These are phyloP conservation scores for Lachancea lanzarotensis DNA, from an alignment of 805 yeast genomes.

Conservation along the genomic window DNA sequence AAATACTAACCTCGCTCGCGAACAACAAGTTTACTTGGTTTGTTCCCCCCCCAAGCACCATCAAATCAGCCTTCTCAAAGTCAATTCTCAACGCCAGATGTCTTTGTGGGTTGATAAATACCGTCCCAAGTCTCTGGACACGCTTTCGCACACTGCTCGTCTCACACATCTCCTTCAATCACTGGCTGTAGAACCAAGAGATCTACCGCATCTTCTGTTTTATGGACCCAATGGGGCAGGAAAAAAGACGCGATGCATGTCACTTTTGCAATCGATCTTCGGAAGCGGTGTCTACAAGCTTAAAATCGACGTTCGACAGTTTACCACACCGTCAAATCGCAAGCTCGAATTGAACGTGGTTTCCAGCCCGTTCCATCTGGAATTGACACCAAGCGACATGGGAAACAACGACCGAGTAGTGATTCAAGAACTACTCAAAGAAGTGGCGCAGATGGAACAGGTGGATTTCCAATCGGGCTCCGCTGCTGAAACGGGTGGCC, in stretches of 20 bases:
- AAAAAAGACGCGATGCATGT: constrained; percentile 85
- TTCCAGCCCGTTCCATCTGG: constrained; percentile 86
- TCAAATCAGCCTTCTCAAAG: background rate
- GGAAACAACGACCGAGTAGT: constrained; percentile 94
- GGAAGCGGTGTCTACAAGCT: constrained; percentile 77
- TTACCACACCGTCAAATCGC: constrained; percentile 64
- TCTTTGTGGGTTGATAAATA: constrained; percentile 96
- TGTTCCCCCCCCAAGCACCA: no score
- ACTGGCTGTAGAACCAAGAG: constrained; percentile 35
- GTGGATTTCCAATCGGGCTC: constrained; percentile 56
- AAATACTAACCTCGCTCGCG: no score
- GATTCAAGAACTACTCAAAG: constrained; percentile 88
- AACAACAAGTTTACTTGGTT: no score
- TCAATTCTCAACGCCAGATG: constrained; percentile 38
- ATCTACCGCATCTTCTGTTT: constrained; percentile 85
- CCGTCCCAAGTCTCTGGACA: constrained; percentile 64
- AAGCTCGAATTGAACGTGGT: constrained; percentile 88
- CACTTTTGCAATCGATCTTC: constrained; percentile 70
- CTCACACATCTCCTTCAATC: constrained; percentile 61
- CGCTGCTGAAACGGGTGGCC: constrained; percentile 33
- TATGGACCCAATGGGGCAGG: constrained; percentile 98
- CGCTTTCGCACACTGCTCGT: constrained; percentile 58
- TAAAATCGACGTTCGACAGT: constrained; percentile 85
- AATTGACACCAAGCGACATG: constrained; percentile 94
- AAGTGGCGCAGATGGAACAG: constrained; percentile 91